These are phyloP conservation scores for Cladosporium sp. DNA, from an alignment of 2,329 filamentous ascomycete genomes.

Conservation along the genomic window DNA sequence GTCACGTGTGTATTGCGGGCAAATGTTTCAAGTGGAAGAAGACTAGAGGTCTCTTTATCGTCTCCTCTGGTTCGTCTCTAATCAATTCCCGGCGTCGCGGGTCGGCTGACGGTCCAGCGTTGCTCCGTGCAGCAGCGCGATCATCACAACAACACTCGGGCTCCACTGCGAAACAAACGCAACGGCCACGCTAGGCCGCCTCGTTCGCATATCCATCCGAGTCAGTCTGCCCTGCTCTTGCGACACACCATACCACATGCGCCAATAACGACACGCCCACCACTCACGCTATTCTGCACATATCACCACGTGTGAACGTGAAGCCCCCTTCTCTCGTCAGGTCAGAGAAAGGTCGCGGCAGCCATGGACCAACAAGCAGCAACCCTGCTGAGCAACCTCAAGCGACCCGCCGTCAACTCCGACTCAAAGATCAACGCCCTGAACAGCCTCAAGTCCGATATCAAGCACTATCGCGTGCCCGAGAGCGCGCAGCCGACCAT, in stretches of 20 bases:
- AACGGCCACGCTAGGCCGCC: conserved; percentile 1
- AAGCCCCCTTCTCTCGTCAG: conserved; percentile 4
- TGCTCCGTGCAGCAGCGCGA: conserved; percentile 9
- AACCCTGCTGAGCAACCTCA: conserved; percentile 51
- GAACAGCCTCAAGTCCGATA: conserved; percentile 74
- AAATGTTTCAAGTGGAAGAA: no score
- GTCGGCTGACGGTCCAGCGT: conserved; percentile 1
- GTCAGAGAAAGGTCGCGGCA: conserved; percentile 3
- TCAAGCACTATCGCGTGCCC: conserved; percentile 89
- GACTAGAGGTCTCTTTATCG: no score
- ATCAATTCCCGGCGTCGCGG: conserved; percentile 1
- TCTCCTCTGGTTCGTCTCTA: no score
- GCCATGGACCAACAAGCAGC: conserved; percentile 56
- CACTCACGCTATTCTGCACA: neutral
- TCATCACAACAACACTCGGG: conserved; percentile 7
- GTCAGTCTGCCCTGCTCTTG: conserved; percentile 3
- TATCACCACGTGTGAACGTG: neutral
- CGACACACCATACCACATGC: conserved; percentile 1
- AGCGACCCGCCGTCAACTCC: conserved; percentile 61
- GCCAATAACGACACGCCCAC: conserved; percentile 2
- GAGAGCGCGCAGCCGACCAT: conserved; percentile 66
- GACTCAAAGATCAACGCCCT: conserved; percentile 69
- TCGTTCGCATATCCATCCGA: neutral
- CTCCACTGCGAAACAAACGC: conserved; percentile 1
- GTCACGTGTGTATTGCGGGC: no score